Conservation (phyloP, 2,329 filamentous ascomycete genomes). For the Aphanocladium album region DNA sequence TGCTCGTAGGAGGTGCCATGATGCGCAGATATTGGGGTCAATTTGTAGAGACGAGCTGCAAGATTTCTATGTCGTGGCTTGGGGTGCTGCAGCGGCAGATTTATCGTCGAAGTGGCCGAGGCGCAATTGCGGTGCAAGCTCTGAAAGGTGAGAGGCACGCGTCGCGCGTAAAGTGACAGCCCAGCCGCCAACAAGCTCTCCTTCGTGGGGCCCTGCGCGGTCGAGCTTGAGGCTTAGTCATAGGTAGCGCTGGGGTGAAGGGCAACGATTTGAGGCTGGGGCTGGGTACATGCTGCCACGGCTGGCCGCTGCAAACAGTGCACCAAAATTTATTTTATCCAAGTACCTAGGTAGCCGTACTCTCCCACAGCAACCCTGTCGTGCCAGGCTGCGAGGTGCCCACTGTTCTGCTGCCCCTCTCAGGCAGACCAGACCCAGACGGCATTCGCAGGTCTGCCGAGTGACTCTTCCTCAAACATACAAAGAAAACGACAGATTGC, state of each 20-base stretch:
- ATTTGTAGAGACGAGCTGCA: neutral
- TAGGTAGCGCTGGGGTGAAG: too few species aligned
- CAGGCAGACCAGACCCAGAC: neutral
- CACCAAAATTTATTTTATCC: neutral
- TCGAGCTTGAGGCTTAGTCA: slow-evolving; percentile 9
- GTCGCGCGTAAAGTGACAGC: slow-evolving; percentile 34
- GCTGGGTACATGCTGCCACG: neutral
- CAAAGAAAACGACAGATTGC: neutral
- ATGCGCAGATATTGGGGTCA: neutral
- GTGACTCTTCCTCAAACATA: slow-evolving; percentile 3
- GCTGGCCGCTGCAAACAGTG: neutral
- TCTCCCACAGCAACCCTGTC: neutral
- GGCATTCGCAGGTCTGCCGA: neutral
- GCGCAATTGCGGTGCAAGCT: slow-evolving; percentile 18
- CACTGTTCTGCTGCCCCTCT: slow-evolving; percentile 6
- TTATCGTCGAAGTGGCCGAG: neutral
- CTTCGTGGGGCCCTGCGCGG: neutral
- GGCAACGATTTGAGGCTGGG: neutral
- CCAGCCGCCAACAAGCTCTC: neutral
- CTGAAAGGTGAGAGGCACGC: slow-evolving; percentile 28
- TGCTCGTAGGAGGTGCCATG: slow-evolving; percentile 33
- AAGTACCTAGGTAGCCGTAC: neutral
- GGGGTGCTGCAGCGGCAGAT: neutral
- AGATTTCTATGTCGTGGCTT: neutral
- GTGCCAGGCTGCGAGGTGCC: neutral